Evolutionary conservation across 2,329 filamentous ascomycete genomes (phyloP), one percentile per base, ranked within the genome.

Genomic region (Diaporthe citrichinensis): DNA sequence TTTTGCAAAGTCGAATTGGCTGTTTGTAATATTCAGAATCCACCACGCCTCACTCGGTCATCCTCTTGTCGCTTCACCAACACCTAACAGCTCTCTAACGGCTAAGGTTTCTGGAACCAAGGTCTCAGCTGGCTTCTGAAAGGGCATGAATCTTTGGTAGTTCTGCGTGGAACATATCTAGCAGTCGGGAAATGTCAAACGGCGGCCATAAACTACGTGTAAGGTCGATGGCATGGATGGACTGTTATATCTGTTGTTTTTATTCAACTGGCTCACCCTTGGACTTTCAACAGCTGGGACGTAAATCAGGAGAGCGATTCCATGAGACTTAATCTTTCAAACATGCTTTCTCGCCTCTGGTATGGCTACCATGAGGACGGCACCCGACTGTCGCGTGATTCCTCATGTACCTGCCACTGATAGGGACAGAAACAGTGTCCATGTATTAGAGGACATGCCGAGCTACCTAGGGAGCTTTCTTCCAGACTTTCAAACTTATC

Each of bases 241-340:
- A 2, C 10, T 5, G 25, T 9, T 0, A 25, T 6, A 3, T 39
- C 23, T 4, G 2, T 25, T 17, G 31, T 1, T 2, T 9, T 7
- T 23, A 15, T 9, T 20, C 5, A 9, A 51, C 12, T 51, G 44
- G 17, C 61, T 34, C 17, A 3, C n/a, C 15, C 25, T 44, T 65
- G 59, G 31, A 34, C 14, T 31, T 4, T 3, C 61, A 23, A 31
- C 25, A 65, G 25, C 17, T 3, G n/a, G 41, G 28, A n/a, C 31
- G 1, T 7, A 46, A 0, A 5, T 20, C 36, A 25, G 3, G 14
- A 67, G 20, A 17, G 25, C 31, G 7, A 36, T 51, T 6, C 20
- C 9, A 3, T 36, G 20, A 23, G 44, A 23, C 41, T n/a, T 44
- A 8, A 23, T 34, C 9, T 12, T n/a, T 65, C 41, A 20, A 57